A percentile compares a stretch with the other conserved stretches of the same genome.
Evolutionary conservation across 1,284 basidiomycete species (phyloP).

Genomic region (Fomitopsis schrenkii): DNA sequence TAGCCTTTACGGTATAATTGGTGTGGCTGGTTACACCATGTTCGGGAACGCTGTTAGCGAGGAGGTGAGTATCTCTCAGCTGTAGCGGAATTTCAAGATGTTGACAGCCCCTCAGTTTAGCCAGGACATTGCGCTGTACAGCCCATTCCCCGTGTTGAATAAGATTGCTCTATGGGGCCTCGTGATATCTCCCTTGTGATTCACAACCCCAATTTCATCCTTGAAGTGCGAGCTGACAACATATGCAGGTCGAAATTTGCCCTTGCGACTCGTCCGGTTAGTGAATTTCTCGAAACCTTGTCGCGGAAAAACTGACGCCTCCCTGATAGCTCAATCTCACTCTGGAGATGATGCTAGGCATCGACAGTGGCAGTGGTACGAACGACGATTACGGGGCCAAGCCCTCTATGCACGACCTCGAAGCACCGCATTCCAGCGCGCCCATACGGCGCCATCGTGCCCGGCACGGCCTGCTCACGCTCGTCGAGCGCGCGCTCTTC

Average conservation of each 20-base stretch:
- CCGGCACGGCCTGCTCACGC: slow-evolving; percentile 43
- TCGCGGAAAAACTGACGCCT: slow-evolving; percentile 4
- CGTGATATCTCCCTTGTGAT: slow-evolving; percentile 79
- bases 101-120: slow-evolving; percentile 61
- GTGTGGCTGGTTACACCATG: slow-evolving; percentile 89
- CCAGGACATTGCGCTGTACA: slow-evolving; percentile 73
- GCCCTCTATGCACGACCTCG: slow-evolving; percentile 13
- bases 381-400: slow-evolving; percentile 34
- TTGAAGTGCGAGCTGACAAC: slow-evolving; percentile 9
- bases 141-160: slow-evolving; percentile 75
- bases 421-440: background rate
- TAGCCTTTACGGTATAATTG: slow-evolving; percentile 75
- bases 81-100: background rate
- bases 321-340: slow-evolving; percentile 68
- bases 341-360: slow-evolving; percentile 69
- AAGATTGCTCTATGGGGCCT: slow-evolving; percentile 85
- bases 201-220: slow-evolving; percentile 5
- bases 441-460: slow-evolving; percentile 18
- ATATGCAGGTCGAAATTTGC: slow-evolving; percentile 78
- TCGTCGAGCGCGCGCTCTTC: slow-evolving; percentile 57
- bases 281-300: slow-evolving; percentile 17
- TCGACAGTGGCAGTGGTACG: slow-evolving; percentile 41
- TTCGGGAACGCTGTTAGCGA: slow-evolving; percentile 81
- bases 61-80: slow-evolving; percentile 54
- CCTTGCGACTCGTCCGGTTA: slow-evolving; percentile 77